A percentile compares a stretch with the other conserved stretches of the same genome.
phyloP scores from a whole-genome alignment of 495 filamentous ascomycete species.

The Penicillium tannophilum region DNA sequence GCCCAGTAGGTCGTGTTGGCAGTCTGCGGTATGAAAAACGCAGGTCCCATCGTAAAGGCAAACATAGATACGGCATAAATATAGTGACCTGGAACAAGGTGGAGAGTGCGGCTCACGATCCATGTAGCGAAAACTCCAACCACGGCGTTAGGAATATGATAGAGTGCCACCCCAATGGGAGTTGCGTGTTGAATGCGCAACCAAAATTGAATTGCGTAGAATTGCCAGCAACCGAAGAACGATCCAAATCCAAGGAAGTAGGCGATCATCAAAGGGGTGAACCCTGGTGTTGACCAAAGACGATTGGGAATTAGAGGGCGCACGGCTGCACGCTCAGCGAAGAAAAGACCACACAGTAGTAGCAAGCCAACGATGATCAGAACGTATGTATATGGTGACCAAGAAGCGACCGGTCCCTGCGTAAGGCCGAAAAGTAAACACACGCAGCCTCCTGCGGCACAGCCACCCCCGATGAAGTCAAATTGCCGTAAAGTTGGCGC shows the following conservation, averaged over 20 bases:
- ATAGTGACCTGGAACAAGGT: constrained; percentile 48
- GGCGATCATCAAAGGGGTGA: constrained; percentile 42
- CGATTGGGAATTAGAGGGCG: constrained; percentile 32
- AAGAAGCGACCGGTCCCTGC: constrained; percentile 30
- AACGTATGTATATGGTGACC: constrained; percentile 32
- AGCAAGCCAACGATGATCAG: constrained; percentile 27
- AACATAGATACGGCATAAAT: constrained; percentile 41
- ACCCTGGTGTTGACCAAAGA: constrained; percentile 41
- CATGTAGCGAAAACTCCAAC: constrained; percentile 45
- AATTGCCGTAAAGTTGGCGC: constrained; percentile 29
- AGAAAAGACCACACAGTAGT: constrained; percentile 26
- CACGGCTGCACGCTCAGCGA: constrained; percentile 25
- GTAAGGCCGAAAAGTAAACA: constrained; percentile 33
- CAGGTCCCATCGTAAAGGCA: constrained; percentile 32
- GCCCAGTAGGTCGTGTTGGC: constrained; percentile 31
- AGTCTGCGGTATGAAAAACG: constrained; percentile 35
- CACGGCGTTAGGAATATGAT: constrained; percentile 45
- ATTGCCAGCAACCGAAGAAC: constrained; percentile 49
- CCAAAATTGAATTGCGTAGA: constrained; percentile 52
- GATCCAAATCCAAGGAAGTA: constrained; percentile 51
- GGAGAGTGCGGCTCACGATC: constrained; percentile 43
- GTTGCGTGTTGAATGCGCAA: constrained; percentile 40
- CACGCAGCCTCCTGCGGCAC: constrained; percentile 30
- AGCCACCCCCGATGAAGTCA: constrained; percentile 29
- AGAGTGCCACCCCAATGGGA: constrained; percentile 42